Evolutionary conservation across 2,329 filamentous ascomycete genomes (phyloP), one percentile per base, ranked within the genome.

Genomic region (Sarocladium brachiariae): DNA sequence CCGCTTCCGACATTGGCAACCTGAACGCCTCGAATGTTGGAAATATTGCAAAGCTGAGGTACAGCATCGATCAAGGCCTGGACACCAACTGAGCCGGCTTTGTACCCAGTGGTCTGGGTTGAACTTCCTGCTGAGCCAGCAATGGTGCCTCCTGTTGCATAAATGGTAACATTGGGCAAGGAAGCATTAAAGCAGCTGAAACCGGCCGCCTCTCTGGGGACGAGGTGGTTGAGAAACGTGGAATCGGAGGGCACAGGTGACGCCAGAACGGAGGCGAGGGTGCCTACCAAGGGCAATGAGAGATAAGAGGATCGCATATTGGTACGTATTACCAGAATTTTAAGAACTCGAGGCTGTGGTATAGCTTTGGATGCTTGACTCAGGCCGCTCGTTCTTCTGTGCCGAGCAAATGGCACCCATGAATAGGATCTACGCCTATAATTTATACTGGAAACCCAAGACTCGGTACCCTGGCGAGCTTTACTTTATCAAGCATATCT

Each of bases 71-170:
- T 72, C 11, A 83, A 68, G 6, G 71, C 60, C 35, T 75, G 65
- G 9, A 80, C 71, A 4, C 74, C 73, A 7, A 80, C 63, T 0
- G 66, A 65, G 21, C 69, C 71, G 13, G 69, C 61, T 52, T 63
- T 53, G 59, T 74, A 74, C 9, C 70, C 68, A 2, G 68, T 68
- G 0, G 71, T 73, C 54, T 77, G 72, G 16, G 69, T 71, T 21
- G 70, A 70, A 33, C 68, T 71, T n/a, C 60, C 62, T 1, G 71
- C 74, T 53, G 71, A 70, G 2, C 76, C 76, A 11, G 79, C 79
- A 47, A 83, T 83, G 8, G 79, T 83, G 31, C 79, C 80, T n/a
- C 78, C 78, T 5, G 74, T 79, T 4, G 72, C 73, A 55, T 77
- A 78, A 53, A 81, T 76, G 52, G 76, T 80, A 49, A 81, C 65